Base-by-base conservation (phyloP, 192 early-diverging fungal genomes). In the Phycomyces blakesleeanus region DNA sequence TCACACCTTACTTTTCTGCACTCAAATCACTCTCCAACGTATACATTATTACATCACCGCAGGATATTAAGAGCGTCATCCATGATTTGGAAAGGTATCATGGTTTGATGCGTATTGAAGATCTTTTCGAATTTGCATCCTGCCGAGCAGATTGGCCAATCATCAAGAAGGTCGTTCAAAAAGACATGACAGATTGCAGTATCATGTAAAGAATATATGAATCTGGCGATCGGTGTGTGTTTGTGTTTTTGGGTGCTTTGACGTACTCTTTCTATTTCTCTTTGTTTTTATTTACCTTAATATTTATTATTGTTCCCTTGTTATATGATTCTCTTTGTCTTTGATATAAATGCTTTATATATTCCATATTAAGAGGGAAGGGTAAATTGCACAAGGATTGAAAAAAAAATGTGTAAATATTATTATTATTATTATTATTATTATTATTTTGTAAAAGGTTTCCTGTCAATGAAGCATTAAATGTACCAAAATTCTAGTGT, bases 21-120 rank as follows among this genome's bases (percentile, higher is more conserved):
- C 72, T 94, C 20, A 93, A 93, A 76, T 89, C 89, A 55, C 75
- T 94, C 4, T 90, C 87, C 40, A 92, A 93, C 51, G 69, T 94
- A 22, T 94, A 86, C 56, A 83, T 94, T 55, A 91, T 91, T 29
- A 82, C 87, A 24, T 85, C 79, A 12, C 79, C 86, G 5, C 69
- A 71, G 14, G 91, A 91, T 73, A 77, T 94, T 68, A 82, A 87
- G 59, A 81, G 78, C 54, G 63, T 94, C 40, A 88, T 94, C 29
- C 88, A 92, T 59, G 92, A 94, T 60, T 56, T 84, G 60, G 83
- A 83, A 34, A 78, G 89, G 22, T 94, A 84, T 55, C 82, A 90
- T 63, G 90, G 89, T 16, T 74, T 84, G 22, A 63, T 94, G 50
- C 73, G 86, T 40, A 65, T 88, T 10, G 92, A 94, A 71, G 92